Evolutionary conservation across 331 rosid genomes (phyloP), one percentile per base, ranked within the genome.

Genomic region (Quercus lobata): DNA sequence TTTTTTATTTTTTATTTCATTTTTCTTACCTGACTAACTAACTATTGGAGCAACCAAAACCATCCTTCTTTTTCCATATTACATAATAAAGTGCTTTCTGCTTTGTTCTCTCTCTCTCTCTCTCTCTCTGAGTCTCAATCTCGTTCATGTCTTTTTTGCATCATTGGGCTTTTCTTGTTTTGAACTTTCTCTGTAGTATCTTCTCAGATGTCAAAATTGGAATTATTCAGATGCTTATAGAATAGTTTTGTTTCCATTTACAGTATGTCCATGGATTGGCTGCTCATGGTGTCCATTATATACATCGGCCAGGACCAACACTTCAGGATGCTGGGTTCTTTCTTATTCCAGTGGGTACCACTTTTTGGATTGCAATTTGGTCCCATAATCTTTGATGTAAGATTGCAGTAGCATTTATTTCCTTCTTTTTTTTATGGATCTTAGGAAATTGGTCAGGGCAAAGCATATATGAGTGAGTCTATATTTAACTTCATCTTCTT

Each of bases 231-330:
- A 17, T 65, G 44, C 18, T 17, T 17, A 65, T 30, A 1, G 41
- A 65, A 15, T 65, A 30, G 71, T 8, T 65, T 29, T 30, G 82
- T 76, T 49, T 71, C 71, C 74, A 34, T 60, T 29, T 76, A 56
- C 73, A 89, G 90, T 89, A 89, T 77, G 35, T 89, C 29, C 92
- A 89, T 80, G 87, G 87, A 30, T 76, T 89, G 74, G 92, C 87
- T 62, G 90, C 86, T 58, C 90, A 80, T 6, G 92, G 89, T 71
- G 79, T 89, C 76, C 92, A 89, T 41, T 89, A 82, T 65, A 69
- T 89, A 57, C 92, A 80, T 73, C 88, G 76, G 76, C 90, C 92
- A 22, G 92, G 90, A 53, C 83, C 88, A 30, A 69, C 57, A 27
- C 92, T 84, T 82, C 92, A 84, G 77, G 92, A 88, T 46, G 57